phyloP scores from a whole-genome alignment of 108 stramenopile species.

The Pelagomonas calceolata region DNA sequence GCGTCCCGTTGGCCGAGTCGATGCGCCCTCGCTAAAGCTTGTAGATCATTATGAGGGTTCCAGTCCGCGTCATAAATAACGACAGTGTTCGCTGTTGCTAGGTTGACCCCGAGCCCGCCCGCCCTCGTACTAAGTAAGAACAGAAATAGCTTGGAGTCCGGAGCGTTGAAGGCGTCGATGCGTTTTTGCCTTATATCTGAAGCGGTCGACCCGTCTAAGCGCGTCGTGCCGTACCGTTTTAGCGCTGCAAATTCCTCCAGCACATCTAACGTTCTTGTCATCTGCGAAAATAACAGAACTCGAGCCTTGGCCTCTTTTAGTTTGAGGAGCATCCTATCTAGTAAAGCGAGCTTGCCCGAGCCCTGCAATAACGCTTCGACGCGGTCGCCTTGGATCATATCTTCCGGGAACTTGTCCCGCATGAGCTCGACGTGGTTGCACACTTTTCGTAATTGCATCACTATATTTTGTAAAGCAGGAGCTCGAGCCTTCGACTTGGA shows the following conservation, averaged over 20 bases:
- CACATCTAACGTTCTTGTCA: slow-evolving; percentile 14
- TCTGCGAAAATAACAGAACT: slow-evolving; percentile 45
- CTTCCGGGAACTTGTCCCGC: slow-evolving; percentile 55
- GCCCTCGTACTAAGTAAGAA: slow-evolving; percentile 29
- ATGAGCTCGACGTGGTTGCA: slow-evolving; percentile 81
- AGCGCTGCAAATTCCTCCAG: slow-evolving; percentile 40
- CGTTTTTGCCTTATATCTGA: slow-evolving; percentile 31
- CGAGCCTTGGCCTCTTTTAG: slow-evolving; percentile 39
- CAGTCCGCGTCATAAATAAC: slow-evolving; percentile 96
- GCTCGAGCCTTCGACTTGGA: slow-evolving; percentile 57
- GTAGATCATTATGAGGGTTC: slow-evolving; percentile 96
- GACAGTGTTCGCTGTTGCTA: slow-evolving; percentile 84
- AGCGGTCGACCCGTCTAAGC: slow-evolving; percentile 37
- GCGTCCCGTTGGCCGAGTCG: slow-evolving; percentile 86
- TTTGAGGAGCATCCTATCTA: slow-evolving; percentile 46
- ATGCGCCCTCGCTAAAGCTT: slow-evolving; percentile 92
- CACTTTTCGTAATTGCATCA: slow-evolving; percentile 84
- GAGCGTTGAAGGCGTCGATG: slow-evolving; percentile 37
- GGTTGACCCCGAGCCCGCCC: slow-evolving; percentile 35
- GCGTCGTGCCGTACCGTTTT: slow-evolving; percentile 27
- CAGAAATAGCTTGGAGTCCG: slow-evolving; percentile 50
- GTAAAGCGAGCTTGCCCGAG: slow-evolving; percentile 43
- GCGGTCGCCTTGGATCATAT: slow-evolving; percentile 46
- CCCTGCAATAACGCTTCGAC: slow-evolving; percentile 53
- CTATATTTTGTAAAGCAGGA: slow-evolving; percentile 67